A percentile compares a stretch with the other conserved stretches of the same genome.
These are phyloP conservation scores for Candida mesenterica DNA, from an alignment of 1,139 yeast genomes.

Conservation along the genomic window DNA sequence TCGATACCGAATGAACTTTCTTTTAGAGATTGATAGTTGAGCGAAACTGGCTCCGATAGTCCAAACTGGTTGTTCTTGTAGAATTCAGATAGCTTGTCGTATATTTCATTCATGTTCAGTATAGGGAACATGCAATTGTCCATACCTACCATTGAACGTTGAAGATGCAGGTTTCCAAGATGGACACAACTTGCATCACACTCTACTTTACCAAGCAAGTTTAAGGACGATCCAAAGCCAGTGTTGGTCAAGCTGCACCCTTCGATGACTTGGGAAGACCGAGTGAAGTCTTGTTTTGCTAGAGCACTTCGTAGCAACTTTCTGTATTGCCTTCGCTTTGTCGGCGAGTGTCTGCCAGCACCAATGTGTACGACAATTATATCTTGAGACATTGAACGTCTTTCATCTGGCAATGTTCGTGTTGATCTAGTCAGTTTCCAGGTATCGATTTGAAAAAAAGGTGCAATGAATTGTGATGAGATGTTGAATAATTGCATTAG, in stretches of 20 bases:
- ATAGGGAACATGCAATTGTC: conserved; percentile 22
- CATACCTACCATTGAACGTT: conserved; percentile 28
- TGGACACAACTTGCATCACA: conserved; percentile 41
- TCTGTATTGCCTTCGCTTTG: conserved; percentile 19
- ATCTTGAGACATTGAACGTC: neutral
- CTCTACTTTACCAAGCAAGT: conserved; percentile 45
- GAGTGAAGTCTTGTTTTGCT: conserved; percentile 10
- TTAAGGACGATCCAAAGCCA: conserved; percentile 56
- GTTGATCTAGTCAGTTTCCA: too few species aligned
- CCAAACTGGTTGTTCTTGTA: conserved; percentile 18
- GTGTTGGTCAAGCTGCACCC: conserved; percentile 49
- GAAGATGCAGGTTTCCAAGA: too few species aligned
- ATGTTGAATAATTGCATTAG: too few species aligned
- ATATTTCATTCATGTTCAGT: conserved; percentile 20
- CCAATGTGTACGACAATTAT: conserved; percentile 36
- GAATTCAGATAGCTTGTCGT: conserved; percentile 14
- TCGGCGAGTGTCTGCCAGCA: conserved; percentile 35
- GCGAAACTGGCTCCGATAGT: conserved; percentile 25
- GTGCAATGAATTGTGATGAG: too few species aligned
- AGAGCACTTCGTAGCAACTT: conserved; percentile 24
- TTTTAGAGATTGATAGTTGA: conserved; percentile 16
- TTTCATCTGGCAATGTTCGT: too few species aligned
- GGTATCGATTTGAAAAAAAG: too few species aligned
- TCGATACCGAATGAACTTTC: neutral
- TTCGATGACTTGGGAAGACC: conserved; percentile 34